Evolutionary conservation across 352 stramenopile genomes (phyloP), one percentile per base, ranked within the genome.

Genomic region (Phytophthora melonis): DNA sequence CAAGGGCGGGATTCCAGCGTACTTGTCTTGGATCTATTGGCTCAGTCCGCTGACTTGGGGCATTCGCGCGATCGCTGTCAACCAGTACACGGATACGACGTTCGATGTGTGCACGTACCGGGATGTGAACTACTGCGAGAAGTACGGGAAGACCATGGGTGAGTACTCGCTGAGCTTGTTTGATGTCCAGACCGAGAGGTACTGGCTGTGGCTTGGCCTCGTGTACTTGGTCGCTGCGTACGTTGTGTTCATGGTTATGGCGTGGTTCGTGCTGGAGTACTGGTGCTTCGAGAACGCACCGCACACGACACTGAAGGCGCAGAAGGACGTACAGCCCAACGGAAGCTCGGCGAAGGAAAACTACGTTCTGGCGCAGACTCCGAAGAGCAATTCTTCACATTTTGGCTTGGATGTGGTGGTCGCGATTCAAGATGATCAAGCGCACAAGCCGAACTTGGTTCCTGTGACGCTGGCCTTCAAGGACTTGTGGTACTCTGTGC

Each of bases 21-120:
- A 84, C 54, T 87, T 89, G 41, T 74, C 78, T 8, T 95, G 86
- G 89, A 49, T 95, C 18, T 94, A 93, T 72, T 94, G 83, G 80
- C 82, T 94, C 61, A 89, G 92, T 34, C 88, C 89, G 14, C 72
- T 94, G 25, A 68, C 79, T 9, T 94, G 85, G 82, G 82, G 76
- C 49, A 87, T 91, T 58, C 85, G 87, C 25, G 75, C 75, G 6
- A 57, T 92, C 14, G 71, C 70, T 34, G 66, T 92, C 19, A 91
- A 90, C 61, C 80, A 93, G 69, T 93, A 91, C 73, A 72, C 64
- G 19, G 66, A 70, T 49, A 60, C 69, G 13, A 66, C 60, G 9
- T 89, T 86, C 60, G 23, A 64, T 11, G 69, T 77, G 13, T 89
- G 82, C 34, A 54, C 67, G 1, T 91, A 87, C 58, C 72, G 77